Percentiles rank a stretch among this genome's conserved stretches.
phyloP scores from a whole-genome alignment of 306 rosid genomes.

The Dicorynia guianensis region DNA sequence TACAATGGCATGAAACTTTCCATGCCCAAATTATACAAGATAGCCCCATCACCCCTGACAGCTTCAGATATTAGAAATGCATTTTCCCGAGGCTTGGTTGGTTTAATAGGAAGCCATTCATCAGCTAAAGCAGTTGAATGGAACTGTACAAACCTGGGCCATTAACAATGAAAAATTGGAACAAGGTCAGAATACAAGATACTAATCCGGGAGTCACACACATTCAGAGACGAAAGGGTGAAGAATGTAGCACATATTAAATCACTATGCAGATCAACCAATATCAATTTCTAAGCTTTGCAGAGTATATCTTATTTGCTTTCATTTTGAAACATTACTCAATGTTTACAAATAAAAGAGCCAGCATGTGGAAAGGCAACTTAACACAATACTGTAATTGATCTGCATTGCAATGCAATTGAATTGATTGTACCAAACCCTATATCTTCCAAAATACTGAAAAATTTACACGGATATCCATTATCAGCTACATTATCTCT shows the following conservation, averaged over 20 bases:
- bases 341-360: conserved; percentile 14
- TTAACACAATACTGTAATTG: not conserved
- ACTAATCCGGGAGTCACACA: not conserved
- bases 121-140: conserved; percentile 97
- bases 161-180: conserved; percentile 14
- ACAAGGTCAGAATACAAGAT: conserved; percentile 26
- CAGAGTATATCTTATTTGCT: not conserved
- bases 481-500: not conserved
- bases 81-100: conserved; percentile 66
- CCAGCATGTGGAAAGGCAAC: not conserved
- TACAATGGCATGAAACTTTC: conserved; percentile 94
- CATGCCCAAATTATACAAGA: conserved; percentile 81
- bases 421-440: not conserved
- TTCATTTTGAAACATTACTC: not conserved
- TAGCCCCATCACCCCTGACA: conserved; percentile 90
- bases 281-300: conserved; percentile 7
- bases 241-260: conserved; percentile 21
- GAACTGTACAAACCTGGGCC: conserved; percentile 88
- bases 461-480: not conserved
- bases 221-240: not conserved
- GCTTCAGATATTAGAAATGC: conserved; percentile 92
- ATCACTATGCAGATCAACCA: not conserved
- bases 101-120: conserved; percentile 81
- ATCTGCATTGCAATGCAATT: conserved; percentile 20
- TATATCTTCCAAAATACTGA: conserved; percentile 10